Conservation (phyloP, 1,139 yeast species). For the Casaregolazyma suthepensis region DNA sequence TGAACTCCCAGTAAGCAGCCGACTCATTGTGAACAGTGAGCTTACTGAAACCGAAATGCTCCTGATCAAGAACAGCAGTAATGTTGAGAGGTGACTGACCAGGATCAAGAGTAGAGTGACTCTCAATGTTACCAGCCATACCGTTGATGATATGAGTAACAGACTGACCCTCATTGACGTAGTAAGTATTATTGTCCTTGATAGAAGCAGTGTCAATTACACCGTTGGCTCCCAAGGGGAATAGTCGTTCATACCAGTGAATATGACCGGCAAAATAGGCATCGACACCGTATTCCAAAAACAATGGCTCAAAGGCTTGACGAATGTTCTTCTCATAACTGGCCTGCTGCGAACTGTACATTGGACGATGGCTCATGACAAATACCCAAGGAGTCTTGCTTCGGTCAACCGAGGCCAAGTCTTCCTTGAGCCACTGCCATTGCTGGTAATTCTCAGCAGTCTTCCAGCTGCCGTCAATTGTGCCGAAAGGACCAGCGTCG, state of each 20-base stretch:
- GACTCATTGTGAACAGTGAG: conserved; percentile 17
- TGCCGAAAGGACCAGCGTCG: conserved; percentile 29
- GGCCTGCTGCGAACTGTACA: conserved; percentile 25
- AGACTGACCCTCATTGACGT: conserved; percentile 10
- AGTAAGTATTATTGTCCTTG: conserved; percentile 11
- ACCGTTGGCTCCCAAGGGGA: conserved; percentile 21
- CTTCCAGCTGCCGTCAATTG: conserved; percentile 17
- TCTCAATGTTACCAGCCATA: conserved; percentile 14
- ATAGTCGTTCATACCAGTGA: conserved; percentile 27
- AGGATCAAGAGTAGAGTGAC: conserved; percentile 4
- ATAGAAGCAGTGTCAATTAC: conserved; percentile 13
- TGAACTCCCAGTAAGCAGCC: conserved; percentile 18
- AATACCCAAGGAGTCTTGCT: conserved; percentile 31
- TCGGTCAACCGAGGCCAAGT: conserved; percentile 35
- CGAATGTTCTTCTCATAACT: conserved; percentile 24
- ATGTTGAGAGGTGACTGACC: neutral
- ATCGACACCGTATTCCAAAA: conserved; percentile 27
- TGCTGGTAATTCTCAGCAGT: conserved; percentile 22
- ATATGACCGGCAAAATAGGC: conserved; percentile 28
- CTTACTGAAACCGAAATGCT: conserved; percentile 12
- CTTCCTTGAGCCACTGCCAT: conserved; percentile 36
- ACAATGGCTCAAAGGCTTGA: conserved; percentile 27
- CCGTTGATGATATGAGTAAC: conserved; percentile 13
- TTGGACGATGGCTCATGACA: conserved; percentile 36
- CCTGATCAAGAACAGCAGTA: conserved; percentile 11